Percentiles rank a stretch among this genome's conserved stretches.
phyloP scores from a whole-genome alignment of 2,329 filamentous ascomycete genomes.

The Neocucurbitaria cava region DNA sequence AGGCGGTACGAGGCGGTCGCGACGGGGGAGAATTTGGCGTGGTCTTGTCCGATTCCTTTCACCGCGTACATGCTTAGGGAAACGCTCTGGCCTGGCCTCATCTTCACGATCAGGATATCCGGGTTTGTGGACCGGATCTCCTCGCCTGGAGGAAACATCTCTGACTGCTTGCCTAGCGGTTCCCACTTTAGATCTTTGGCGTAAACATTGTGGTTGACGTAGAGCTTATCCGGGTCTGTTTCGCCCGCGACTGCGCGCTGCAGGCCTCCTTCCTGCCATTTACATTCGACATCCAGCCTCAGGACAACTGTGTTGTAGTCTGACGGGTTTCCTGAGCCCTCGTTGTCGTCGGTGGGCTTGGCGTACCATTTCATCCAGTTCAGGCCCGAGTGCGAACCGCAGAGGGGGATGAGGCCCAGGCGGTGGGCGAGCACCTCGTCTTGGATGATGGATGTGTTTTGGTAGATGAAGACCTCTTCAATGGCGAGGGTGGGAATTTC shows the following conservation, averaged over 20 bases:
- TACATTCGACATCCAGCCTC: conserved; percentile 79
- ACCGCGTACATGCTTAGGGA: conserved; percentile 89
- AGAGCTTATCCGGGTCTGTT: conserved; percentile 82
- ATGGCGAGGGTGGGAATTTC: conserved; percentile 95
- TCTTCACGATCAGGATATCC: conserved; percentile 91
- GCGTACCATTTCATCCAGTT: conserved; percentile 83
- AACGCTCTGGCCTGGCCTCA: conserved; percentile 89
- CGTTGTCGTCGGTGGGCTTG: conserved; percentile 66
- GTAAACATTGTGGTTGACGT: conserved; percentile 76
- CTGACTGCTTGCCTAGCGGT: conserved; percentile 68
- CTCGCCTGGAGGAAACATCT: conserved; percentile 56
- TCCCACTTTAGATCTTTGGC: conserved; percentile 70
- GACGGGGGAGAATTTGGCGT: conserved; percentile 96
- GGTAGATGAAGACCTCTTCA: conserved; percentile 89
- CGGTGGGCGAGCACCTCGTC: conserved; percentile 94
- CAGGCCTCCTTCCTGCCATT: conserved; percentile 70
- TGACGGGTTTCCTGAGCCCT: conserved; percentile 53
- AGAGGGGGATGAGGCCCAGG: conserved; percentile 88
- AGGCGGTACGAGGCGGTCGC: conserved; percentile 93
- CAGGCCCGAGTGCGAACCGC: conserved; percentile 77
- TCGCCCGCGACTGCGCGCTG: conserved; percentile 69
- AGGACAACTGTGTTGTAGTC: conserved; percentile 91
- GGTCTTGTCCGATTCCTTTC: conserved; percentile 91
- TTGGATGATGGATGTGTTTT: conserved; percentile 98
- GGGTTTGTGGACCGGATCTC: conserved; percentile 82